These are phyloP conservation scores for Corniculantispora saksenae DNA, from an alignment of 2,329 filamentous ascomycete species.

Conservation along the genomic window DNA sequence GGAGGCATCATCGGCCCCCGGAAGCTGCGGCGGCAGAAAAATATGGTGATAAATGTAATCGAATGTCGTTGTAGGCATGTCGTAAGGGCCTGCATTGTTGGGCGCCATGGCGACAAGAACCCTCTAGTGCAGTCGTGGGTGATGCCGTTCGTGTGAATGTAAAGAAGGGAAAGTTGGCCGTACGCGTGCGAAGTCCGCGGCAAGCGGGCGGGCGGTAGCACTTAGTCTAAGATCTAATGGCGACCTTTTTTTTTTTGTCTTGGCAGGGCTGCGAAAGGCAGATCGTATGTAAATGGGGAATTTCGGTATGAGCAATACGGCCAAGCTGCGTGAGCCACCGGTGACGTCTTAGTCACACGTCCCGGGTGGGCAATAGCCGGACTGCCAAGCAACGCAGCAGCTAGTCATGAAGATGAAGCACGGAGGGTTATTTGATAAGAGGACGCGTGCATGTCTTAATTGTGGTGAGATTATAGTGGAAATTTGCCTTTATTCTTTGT, in stretches of 20 bases:
- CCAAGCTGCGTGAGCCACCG: neutral
- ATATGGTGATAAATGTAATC: neutral
- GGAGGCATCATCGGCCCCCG: neutral
- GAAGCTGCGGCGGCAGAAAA: neutral
- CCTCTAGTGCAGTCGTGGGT: no score
- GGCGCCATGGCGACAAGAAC: neutral
- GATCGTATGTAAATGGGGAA: neutral
- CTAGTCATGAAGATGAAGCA: neutral
- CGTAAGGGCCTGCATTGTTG: neutral
- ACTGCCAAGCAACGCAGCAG: neutral
- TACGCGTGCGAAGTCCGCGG: neutral
- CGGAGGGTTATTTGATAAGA: neutral
- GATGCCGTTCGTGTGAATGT: neutral
- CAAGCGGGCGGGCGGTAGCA: no score
- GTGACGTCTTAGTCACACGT: neutral
- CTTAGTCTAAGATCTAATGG: neutral
- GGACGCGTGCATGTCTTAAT: neutral
- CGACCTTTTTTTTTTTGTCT: neutral
- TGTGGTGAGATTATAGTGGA: neutral
- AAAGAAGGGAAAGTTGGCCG: neutral
- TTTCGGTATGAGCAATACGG: neutral
- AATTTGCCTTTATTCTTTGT: neutral
- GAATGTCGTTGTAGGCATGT: neutral
- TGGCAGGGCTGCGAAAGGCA: neutral
- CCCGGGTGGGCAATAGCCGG: neutral